These are phyloP conservation scores for Fragaria nilgerrensis DNA, from an alignment of 306 rosid genomes.

Conservation along the genomic window DNA sequence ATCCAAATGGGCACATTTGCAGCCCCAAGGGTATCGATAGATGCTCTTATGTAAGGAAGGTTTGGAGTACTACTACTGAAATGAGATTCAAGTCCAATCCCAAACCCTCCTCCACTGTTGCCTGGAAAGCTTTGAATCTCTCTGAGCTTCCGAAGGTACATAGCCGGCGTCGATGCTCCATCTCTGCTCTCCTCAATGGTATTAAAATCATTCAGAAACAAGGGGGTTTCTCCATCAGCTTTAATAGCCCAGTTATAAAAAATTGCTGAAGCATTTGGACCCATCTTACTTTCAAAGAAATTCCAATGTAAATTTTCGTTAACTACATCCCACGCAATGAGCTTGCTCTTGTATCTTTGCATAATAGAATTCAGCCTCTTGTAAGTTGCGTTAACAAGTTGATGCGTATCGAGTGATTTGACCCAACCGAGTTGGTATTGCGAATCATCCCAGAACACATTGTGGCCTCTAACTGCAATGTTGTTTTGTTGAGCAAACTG, in stretches of 20 bases:
- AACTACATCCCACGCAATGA: constrained; percentile 75
- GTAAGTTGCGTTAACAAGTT: constrained; percentile 31
- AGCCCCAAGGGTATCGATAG: constrained; percentile 62
- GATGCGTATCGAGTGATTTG: constrained; percentile 30
- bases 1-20: constrained; percentile 67
- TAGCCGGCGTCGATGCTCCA: constrained; percentile 30
- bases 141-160: constrained; percentile 48
- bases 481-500: constrained; percentile 35
- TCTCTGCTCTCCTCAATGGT: constrained; percentile 61
- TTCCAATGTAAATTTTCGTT: constrained; percentile 65
- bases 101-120: constrained; percentile 23
- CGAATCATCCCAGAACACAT: constrained; percentile 65
- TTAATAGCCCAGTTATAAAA: constrained; percentile 37
- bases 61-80: constrained; percentile 42
- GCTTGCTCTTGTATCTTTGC: constrained; percentile 46
- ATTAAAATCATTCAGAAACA: constrained; percentile 67
- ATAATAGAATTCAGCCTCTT: constrained; percentile 47
- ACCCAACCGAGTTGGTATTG: constrained; percentile 46
- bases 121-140: constrained; percentile 35
- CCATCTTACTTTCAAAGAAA: constrained; percentile 50
- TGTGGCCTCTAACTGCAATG: constrained; percentile 67
- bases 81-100: constrained; percentile 72
- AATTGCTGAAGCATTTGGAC: constrained; percentile 28
- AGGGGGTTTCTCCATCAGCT: constrained; percentile 36
- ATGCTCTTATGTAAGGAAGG: constrained; percentile 57